Conservation (phyloP, 2,329 filamentous ascomycete genomes). For the Xylaria sp. region DNA sequence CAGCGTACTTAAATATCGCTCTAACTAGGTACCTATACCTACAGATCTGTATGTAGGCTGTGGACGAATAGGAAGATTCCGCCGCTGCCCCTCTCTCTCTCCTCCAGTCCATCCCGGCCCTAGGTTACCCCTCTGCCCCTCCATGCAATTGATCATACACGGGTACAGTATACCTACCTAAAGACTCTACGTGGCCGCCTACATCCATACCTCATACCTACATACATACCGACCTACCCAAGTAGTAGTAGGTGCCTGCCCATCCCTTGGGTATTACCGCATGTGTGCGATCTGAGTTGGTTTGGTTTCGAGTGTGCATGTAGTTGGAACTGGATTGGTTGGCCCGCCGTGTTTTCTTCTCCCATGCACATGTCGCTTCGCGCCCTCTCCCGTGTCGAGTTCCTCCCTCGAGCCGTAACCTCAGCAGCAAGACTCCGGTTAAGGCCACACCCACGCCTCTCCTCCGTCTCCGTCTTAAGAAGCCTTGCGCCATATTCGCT, state of each 20-base stretch:
- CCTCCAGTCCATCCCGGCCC: not conserved
- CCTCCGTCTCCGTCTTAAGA: slow-evolving; percentile 2
- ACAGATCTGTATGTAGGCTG: not conserved
- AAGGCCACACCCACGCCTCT: slow-evolving; percentile 17
- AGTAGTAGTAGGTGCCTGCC: too few species aligned
- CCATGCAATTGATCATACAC: not conserved
- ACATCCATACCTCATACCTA: too few species aligned
- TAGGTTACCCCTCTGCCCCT: slow-evolving; percentile 15
- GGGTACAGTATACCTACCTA: slow-evolving; percentile 4
- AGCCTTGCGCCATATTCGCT: not conserved
- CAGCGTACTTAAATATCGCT: too few species aligned
- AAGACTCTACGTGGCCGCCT: too few species aligned
- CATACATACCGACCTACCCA: too few species aligned
- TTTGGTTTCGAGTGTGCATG: not conserved
- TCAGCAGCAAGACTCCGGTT: slow-evolving; percentile 26
- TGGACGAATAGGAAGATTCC: not conserved
- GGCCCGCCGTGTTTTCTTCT: slow-evolving; percentile 12
- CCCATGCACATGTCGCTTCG: slow-evolving; percentile 33
- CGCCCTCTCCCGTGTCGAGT: slow-evolving; percentile 29
- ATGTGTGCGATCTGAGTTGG: slow-evolving; percentile 15
- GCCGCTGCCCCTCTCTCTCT: not conserved
- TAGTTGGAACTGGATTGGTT: slow-evolving; percentile 22
- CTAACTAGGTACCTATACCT: too few species aligned
- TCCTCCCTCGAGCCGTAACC: slow-evolving; percentile 28
- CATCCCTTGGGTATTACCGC: slow-evolving; percentile 10